These are phyloP conservation scores for Vachellia pachyceras DNA, from an alignment of 306 rosid species.

Conservation along the genomic window DNA sequence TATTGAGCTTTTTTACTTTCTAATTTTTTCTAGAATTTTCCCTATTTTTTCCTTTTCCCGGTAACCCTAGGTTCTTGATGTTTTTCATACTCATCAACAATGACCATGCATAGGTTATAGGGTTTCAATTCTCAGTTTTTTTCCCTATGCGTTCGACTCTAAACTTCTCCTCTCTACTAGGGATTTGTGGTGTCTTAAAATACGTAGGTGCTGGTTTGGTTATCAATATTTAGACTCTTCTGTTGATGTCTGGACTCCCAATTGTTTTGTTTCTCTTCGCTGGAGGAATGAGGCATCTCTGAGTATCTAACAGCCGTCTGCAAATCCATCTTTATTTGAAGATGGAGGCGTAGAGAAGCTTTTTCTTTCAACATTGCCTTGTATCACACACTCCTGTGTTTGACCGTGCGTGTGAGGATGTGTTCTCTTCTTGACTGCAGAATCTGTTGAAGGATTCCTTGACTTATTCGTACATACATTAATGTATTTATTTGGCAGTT, in stretches of 20 bases:
- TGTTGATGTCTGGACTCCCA: constrained; percentile 15
- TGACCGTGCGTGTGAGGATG: not conserved
- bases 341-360: constrained; percentile 58
- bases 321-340: constrained; percentile 52
- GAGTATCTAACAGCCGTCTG: constrained; percentile 49
- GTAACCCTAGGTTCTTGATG: constrained; percentile 60
- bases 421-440: constrained; percentile 24
- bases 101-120: constrained; percentile 39
- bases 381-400: not conserved
- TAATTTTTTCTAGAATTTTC: constrained; percentile 25
- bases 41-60: constrained; percentile 27
- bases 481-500: constrained; percentile 28
- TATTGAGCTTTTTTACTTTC: not conserved
- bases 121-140: constrained; percentile 53
- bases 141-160: constrained; percentile 32
- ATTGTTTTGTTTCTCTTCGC: not conserved
- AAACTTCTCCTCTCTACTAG: constrained; percentile 46
- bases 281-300: constrained; percentile 51
- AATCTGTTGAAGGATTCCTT: constrained; percentile 7
- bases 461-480: not conserved
- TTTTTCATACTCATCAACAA: not conserved
- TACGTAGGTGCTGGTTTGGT: constrained; percentile 41
- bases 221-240: constrained; percentile 33
- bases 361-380: constrained; percentile 37
- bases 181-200: constrained; percentile 50